Percentiles rank a stretch among this genome's conserved stretches.
Evolutionary conservation across 352 stramenopile genomes (phyloP).

Genomic region (Aphanomyces cochlioides): DNA sequence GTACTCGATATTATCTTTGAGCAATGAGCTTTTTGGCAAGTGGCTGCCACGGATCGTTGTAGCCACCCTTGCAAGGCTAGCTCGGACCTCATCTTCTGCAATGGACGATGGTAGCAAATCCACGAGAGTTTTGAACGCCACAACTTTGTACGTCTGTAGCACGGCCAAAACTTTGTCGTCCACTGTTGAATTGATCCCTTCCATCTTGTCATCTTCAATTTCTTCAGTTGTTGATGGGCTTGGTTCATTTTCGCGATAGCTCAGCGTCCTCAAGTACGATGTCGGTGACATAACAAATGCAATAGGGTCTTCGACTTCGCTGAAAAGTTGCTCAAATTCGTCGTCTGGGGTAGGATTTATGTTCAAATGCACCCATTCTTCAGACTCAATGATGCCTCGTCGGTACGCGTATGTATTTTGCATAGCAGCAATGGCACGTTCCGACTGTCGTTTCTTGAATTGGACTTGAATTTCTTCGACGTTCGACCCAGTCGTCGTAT

Average conservation of each 20-base stretch:
- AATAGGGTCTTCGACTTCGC: constrained; percentile 73
- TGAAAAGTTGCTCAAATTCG: constrained; percentile 82
- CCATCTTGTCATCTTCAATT: constrained; percentile 25
- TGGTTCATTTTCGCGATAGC: constrained; percentile 51
- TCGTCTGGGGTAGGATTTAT: constrained; percentile 44
- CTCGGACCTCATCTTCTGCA: background rate
- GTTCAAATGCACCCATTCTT: constrained; percentile 71
- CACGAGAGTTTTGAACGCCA: constrained; percentile 12
- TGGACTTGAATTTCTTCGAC: constrained; percentile 83
- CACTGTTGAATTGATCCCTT: constrained; percentile 34
- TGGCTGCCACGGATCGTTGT: constrained; percentile 32
- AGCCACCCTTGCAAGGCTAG: constrained; percentile 2
- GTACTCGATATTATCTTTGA: constrained; percentile 28
- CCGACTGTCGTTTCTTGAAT: constrained; percentile 85
- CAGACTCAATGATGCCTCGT: constrained; percentile 74
- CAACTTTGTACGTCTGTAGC: constrained; percentile 37
- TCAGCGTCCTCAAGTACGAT: constrained; percentile 71
- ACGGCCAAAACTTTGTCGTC: constrained; percentile 29
- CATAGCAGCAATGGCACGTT: constrained; percentile 68
- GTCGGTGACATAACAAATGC: constrained; percentile 58
- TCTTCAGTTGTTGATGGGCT: constrained; percentile 19
- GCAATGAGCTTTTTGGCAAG: constrained; percentile 35
- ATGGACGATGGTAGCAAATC: constrained; percentile 32
- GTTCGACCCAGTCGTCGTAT: constrained; percentile 47
- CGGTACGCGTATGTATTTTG: constrained; percentile 84